phyloP scores from a whole-genome alignment of 208 protist species.

The Entamoeba dispar region DNA sequence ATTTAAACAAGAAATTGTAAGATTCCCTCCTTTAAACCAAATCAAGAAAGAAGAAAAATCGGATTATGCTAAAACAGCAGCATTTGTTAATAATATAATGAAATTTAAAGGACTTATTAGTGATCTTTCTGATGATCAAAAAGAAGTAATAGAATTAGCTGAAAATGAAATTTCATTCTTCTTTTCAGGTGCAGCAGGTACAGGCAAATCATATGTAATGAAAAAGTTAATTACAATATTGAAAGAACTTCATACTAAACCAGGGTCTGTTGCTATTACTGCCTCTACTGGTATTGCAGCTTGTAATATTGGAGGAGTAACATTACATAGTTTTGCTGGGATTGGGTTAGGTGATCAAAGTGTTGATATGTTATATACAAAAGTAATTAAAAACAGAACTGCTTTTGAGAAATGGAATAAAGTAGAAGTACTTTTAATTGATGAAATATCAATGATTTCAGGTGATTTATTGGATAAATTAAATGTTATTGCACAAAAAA shows the following conservation, averaged over 20 bases:
- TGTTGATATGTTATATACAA: neutral
- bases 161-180: neutral
- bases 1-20: too few species aligned
- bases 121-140: neutral
- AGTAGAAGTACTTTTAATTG: constrained; percentile 19
- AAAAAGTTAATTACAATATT: neutral
- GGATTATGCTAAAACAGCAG: too few species aligned
- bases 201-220: constrained; percentile 33
- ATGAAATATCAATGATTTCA: constrained; percentile 38
- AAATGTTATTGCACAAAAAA: constrained; percentile 13
- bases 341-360: constrained; percentile 3
- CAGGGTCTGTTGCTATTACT: constrained; percentile 19
- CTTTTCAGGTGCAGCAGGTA: constrained; percentile 16
- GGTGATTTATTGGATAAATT: constrained; percentile 31
- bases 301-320: constrained; percentile 30
- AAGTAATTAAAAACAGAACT: neutral
- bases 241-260: neutral
- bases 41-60: too few species aligned
- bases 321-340: constrained; percentile 32
- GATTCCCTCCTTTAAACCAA: too few species aligned
- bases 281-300: constrained; percentile 37
- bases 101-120: too few species aligned
- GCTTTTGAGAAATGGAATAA: constrained; percentile 3
- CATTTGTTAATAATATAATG: too few species aligned
- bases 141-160: neutral